Conservation (phyloP, 768 basidiomycete genomes). For the Boletellus sp. region DNA sequence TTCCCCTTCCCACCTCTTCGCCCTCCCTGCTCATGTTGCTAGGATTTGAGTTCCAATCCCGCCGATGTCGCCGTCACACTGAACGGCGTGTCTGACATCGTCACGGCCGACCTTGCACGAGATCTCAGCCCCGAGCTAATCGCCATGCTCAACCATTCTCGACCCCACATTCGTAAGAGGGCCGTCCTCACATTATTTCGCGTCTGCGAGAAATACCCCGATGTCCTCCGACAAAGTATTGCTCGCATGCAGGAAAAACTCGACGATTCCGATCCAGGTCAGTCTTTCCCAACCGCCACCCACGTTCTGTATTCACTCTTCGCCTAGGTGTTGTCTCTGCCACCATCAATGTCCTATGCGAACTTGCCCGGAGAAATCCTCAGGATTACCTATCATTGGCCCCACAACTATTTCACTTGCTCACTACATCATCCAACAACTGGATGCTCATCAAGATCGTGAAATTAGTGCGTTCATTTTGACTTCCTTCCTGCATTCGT, state of each 20-base stretch:
- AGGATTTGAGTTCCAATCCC: slow-evolving; percentile 81
- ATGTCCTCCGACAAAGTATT: slow-evolving; percentile 63
- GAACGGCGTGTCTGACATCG: slow-evolving; percentile 79
- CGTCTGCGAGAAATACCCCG: slow-evolving; percentile 78
- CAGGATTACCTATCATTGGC: slow-evolving; percentile 81
- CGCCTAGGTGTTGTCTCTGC: slow-evolving; percentile 83
- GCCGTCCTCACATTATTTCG: slow-evolving; percentile 84
- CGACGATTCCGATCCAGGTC: slow-evolving; percentile 74
- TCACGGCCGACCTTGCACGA: slow-evolving; percentile 84
- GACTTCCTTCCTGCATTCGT: background rate
- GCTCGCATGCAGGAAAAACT: slow-evolving; percentile 73
- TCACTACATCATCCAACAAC: slow-evolving; percentile 94
- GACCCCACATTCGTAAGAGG: slow-evolving; percentile 83
- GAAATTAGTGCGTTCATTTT: slow-evolving; percentile 67
- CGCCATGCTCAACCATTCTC: slow-evolving; percentile 85
- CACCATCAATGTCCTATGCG: slow-evolving; percentile 91
- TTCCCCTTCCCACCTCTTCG: background rate
- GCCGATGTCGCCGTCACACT: slow-evolving; percentile 72
- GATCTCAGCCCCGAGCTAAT: slow-evolving; percentile 85
- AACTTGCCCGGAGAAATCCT: slow-evolving; percentile 79
- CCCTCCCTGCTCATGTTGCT: slow-evolving; percentile 9
- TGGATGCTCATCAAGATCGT: slow-evolving; percentile 99
- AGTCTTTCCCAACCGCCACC: background rate
- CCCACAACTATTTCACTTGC: slow-evolving; percentile 87
- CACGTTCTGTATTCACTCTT: background rate